Evolutionary conservation across 129 eudicot genomes (phyloP).

Genomic region (Dittrichia graveolens): DNA sequence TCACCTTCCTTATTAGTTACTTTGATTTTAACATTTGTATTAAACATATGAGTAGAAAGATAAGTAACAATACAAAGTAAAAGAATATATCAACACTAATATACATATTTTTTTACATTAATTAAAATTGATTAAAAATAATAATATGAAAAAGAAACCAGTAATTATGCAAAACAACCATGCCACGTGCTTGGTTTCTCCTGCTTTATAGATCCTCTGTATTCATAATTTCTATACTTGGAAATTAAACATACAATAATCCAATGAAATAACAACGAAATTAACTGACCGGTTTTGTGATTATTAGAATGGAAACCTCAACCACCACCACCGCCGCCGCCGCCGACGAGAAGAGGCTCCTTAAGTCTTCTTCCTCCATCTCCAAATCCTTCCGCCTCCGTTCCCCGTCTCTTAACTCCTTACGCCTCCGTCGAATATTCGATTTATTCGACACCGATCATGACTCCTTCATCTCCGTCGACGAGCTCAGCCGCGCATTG

Average conservation of each 20-base stretch:
- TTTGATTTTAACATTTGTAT: too few species aligned
- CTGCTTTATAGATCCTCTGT: constrained; percentile 31
- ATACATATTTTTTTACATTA: too few species aligned
- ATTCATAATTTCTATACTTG: constrained; percentile 29
- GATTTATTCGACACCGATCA: constrained; percentile 70
- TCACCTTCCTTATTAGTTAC: too few species aligned
- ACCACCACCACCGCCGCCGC: not conserved
- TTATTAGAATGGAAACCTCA: constrained; percentile 8
- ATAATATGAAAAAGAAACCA: too few species aligned
- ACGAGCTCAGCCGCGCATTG: constrained; percentile 70
- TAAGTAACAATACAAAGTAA: too few species aligned
- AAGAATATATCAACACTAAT: too few species aligned
- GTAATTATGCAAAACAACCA: too few species aligned
- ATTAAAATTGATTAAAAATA: too few species aligned
- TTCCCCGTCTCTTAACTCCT: constrained; percentile 65
- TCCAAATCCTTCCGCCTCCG: constrained; percentile 55
- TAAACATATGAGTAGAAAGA: too few species aligned
- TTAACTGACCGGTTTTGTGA: not conserved
- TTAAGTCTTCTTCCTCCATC: constrained; percentile 28
- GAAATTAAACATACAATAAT: constrained; percentile 14
- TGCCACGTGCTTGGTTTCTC: constrained; percentile 1
- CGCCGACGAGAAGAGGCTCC: constrained; percentile 18
- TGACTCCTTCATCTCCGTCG: constrained; percentile 56
- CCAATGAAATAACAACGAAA: constrained; percentile 7
- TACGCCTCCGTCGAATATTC: constrained; percentile 80